Conservation (phyloP, 1,284 basidiomycete species). For the Naganishia cerealis region DNA sequence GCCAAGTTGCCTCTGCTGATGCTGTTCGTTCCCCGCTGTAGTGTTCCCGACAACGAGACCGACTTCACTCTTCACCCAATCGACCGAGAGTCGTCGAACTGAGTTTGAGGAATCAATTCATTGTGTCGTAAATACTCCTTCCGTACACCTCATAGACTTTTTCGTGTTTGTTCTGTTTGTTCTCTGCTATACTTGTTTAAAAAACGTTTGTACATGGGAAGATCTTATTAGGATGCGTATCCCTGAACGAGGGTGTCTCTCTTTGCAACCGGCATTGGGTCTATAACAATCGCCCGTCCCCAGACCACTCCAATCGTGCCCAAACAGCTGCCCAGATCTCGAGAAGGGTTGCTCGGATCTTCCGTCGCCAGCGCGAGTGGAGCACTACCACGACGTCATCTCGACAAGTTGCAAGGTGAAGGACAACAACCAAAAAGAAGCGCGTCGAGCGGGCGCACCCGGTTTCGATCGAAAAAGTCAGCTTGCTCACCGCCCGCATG, state of each 20-base stretch:
- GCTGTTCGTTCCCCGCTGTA: conserved; percentile 44
- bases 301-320: too few species aligned
- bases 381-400: neutral
- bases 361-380: neutral
- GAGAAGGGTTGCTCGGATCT: too few species aligned
- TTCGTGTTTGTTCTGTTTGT: neutral
- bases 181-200: neutral
- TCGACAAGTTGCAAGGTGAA: neutral
- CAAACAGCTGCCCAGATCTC: too few species aligned
- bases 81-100: conserved; percentile 37
- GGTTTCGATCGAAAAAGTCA: conserved; percentile 18
- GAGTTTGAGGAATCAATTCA: neutral
- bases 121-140: neutral
- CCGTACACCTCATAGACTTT: conserved; percentile 7
- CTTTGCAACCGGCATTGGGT: neutral
- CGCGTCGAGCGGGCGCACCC: conserved; percentile 1
- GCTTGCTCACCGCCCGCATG: neutral
- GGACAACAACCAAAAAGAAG: conserved; percentile 5
- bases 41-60: conserved; percentile 77
- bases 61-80: conserved; percentile 75
- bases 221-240: conserved; percentile 7
- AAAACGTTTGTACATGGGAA: conserved; percentile 15
- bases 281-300: neutral
- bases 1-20: neutral
- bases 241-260: conserved; percentile 2